These are phyloP conservation scores for Nephelium lappaceum DNA, from an alignment of 345 rosid genomes.

Conservation along the genomic window DNA sequence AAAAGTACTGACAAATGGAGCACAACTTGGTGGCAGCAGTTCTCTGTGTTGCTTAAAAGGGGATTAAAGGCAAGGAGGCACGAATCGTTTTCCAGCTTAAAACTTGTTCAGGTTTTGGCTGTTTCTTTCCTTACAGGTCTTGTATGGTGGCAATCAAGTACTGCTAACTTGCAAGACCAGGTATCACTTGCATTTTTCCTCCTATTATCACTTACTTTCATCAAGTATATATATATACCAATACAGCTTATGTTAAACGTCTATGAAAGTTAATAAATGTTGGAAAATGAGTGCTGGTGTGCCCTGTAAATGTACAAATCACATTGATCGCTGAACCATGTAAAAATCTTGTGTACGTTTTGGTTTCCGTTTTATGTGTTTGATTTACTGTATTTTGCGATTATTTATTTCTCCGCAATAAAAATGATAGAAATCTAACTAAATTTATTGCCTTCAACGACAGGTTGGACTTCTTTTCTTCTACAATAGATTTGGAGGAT, in stretches of 20 bases:
- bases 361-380: no score
- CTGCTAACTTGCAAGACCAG: conserved; percentile 65
- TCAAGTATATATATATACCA: no score
- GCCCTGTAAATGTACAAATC: no score
- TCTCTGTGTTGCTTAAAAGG: conserved; percentile 40
- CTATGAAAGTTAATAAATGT: no score
- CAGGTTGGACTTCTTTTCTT: conserved; percentile 82
- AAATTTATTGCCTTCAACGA: not conserved
- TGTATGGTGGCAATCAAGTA: conserved; percentile 54
- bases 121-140: conserved; percentile 42
- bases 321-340: no score
- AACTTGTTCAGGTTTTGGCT: conserved; percentile 38
- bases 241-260: no score
- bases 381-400: no score
- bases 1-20: conserved; percentile 33
- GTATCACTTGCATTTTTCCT: conserved; percentile 24
- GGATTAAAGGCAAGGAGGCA: conserved; percentile 57
- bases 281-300: no score
- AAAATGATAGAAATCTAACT: not conserved
- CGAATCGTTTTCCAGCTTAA: conserved; percentile 41
- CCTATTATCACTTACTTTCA: no score
- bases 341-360: no score
- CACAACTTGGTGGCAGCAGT: conserved; percentile 67
- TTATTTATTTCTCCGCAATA: no score
- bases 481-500: conserved; percentile 60